A percentile compares a stretch with the other conserved stretches of the same genome.
phyloP scores from a whole-genome alignment of 768 basidiomycete genomes.

The Lactarius sp. region DNA sequence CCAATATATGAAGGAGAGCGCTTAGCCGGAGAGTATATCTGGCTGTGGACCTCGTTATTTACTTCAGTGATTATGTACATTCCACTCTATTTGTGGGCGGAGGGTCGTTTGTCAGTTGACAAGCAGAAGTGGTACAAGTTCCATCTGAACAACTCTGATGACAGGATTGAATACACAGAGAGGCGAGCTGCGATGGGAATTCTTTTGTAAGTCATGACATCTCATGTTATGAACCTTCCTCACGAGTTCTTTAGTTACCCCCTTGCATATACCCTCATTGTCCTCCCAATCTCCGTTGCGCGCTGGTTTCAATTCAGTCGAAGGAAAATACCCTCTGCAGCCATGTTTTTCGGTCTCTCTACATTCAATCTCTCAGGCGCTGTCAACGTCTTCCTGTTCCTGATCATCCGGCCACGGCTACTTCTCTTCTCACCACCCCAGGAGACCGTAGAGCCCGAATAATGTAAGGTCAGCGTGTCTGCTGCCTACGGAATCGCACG shows the following conservation, averaged over 20 bases:
- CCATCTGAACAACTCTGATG: slow-evolving; percentile 15
- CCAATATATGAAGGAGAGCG: slow-evolving; percentile 30
- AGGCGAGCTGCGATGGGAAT: slow-evolving; percentile 16
- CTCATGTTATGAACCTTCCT: neutral
- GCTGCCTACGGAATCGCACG: too few relatives aligned
- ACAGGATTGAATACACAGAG: neutral
- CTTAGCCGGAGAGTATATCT: slow-evolving; percentile 42
- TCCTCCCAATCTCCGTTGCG: slow-evolving; percentile 39
- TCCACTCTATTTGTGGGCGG: slow-evolving; percentile 37
- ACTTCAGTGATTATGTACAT: slow-evolving; percentile 35
- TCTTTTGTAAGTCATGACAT: slow-evolving; percentile 30
- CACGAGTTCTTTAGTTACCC: slow-evolving; percentile 34
- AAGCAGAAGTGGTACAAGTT: slow-evolving; percentile 36
- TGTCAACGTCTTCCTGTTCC: slow-evolving; percentile 38
- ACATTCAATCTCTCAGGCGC: slow-evolving; percentile 39
- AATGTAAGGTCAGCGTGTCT: too few relatives aligned
- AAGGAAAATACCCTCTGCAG: slow-evolving; percentile 29
- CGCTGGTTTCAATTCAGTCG: slow-evolving; percentile 37
- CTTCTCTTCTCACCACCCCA: slow-evolving; percentile 30
- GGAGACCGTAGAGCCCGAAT: neutral
- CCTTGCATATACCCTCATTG: slow-evolving; percentile 34
- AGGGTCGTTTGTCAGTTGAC: slow-evolving; percentile 35
- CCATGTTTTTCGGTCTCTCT: slow-evolving; percentile 33
- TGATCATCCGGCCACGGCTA: slow-evolving; percentile 35
- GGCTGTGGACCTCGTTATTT: slow-evolving; percentile 42